phyloP scores from a whole-genome alignment of 1,139 yeast species.

The Zygosaccharomyces pseudobailii region DNA sequence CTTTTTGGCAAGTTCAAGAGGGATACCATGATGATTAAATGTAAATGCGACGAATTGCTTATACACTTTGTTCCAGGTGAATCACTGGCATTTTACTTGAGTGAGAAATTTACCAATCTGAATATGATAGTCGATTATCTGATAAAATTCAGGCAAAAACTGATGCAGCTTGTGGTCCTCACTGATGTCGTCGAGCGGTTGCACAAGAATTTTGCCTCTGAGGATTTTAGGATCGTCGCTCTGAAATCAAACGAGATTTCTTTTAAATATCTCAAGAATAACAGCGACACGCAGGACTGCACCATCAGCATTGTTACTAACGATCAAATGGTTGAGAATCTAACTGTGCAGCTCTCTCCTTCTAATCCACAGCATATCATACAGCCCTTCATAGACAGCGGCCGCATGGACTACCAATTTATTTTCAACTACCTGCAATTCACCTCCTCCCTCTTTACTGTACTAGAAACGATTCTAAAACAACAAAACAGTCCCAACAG shows the following conservation, averaged over 20 bases:
- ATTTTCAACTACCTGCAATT: conserved; percentile 34
- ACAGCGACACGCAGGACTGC: conserved; percentile 29
- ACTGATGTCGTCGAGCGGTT: conserved; percentile 34
- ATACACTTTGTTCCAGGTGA: conserved; percentile 28
- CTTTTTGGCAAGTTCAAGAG: conserved; percentile 31
- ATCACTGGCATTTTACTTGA: conserved; percentile 27
- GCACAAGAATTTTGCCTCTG: conserved; percentile 32
- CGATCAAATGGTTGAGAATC: conserved; percentile 27
- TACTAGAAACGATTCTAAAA: conserved; percentile 21
- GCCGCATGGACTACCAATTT: conserved; percentile 30
- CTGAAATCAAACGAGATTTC: conserved; percentile 33
- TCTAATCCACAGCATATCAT: conserved; percentile 33
- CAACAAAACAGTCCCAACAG: conserved; percentile 8
- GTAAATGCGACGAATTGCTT: conserved; percentile 30
- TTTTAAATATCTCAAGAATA: conserved; percentile 31
- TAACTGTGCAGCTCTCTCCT: conserved; percentile 30
- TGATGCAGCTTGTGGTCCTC: conserved; percentile 32
- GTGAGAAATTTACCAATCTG: conserved; percentile 27
- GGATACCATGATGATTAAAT: conserved; percentile 30
- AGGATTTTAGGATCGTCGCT: conserved; percentile 30
- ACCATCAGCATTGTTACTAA: conserved; percentile 29
- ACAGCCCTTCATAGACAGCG: conserved; percentile 31
- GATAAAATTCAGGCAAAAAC: conserved; percentile 29
- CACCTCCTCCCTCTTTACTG: conserved; percentile 31
- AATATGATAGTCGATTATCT: conserved; percentile 29